Percentiles rank a stretch among this genome's conserved stretches.
Evolutionary conservation across 1,139 yeast species (phyloP).

Genomic region (Hanseniaspora sp.): DNA sequence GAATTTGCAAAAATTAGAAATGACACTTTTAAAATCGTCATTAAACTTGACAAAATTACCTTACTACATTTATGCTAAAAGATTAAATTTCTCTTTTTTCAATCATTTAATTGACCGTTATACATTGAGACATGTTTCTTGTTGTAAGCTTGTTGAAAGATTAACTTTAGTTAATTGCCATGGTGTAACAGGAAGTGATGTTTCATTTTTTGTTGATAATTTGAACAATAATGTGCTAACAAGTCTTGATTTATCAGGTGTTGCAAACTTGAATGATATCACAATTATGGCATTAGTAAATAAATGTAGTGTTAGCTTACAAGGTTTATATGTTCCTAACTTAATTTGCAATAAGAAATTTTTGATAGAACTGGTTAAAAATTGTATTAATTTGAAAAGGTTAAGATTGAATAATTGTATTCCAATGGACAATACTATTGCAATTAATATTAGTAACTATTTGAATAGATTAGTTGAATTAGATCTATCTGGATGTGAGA

Average conservation of each 20-base stretch:
- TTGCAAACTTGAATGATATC: not conserved
- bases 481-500: conserved; percentile 8
- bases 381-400: conserved; percentile 6
- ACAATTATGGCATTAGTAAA: not conserved
- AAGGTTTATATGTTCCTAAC: conserved; percentile 12
- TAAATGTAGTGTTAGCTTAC: conserved; percentile 8
- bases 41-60: conserved; percentile 3
- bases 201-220: conserved; percentile 1
- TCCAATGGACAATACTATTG: not conserved
- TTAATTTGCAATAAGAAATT: not conserved
- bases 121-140: not conserved
- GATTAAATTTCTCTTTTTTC: conserved; percentile 12
- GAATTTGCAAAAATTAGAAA: conserved; percentile 8
- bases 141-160: conserved; percentile 6
- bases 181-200: conserved; percentile 1
- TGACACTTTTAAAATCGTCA: conserved; percentile 4
- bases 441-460: not conserved
- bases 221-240: conserved; percentile 6
- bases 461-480: conserved; percentile 13
- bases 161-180: conserved; percentile 7
- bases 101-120: conserved; percentile 1
- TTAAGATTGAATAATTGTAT: conserved; percentile 1
- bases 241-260: conserved; percentile 10
- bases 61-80: conserved; percentile 6
- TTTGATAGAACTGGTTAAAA: not conserved